phyloP scores from a whole-genome alignment of 202 grass and related monocot species.

The Carex sylvatica region DNA sequence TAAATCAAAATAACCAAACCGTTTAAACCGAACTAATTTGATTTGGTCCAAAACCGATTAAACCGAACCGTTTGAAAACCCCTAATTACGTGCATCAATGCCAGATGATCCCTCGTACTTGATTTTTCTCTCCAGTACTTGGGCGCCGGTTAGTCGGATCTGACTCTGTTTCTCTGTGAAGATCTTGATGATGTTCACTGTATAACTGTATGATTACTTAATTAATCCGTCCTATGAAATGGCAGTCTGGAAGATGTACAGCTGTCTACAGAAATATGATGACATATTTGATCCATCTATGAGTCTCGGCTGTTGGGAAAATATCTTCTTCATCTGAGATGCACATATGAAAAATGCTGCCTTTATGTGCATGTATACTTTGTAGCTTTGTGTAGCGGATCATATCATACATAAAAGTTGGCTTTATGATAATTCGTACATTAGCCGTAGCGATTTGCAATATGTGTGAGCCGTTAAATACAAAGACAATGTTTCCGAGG shows the following conservation, averaged over 20 bases:
- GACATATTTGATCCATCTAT: neutral
- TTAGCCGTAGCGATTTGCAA: neutral
- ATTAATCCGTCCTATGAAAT: neutral
- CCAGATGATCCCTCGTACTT: no score
- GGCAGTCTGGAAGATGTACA: neutral
- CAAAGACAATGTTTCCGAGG: neutral
- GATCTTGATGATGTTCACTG: neutral
- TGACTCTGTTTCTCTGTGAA: neutral
- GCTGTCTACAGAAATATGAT: neutral
- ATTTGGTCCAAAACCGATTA: no score
- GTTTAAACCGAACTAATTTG: no score
- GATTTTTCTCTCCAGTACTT: no score
- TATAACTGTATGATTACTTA: neutral
- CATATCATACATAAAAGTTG: neutral
- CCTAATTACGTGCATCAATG: no score
- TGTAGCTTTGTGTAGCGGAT: neutral
- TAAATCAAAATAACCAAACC: no score
- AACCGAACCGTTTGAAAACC: no score
- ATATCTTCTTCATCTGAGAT: constrained; percentile 13
- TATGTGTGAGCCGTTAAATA: neutral
- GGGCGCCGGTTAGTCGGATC: neutral
- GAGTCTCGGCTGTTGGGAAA: neutral
- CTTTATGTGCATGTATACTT: neutral
- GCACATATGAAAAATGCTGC: neutral
- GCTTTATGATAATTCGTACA: neutral